These are phyloP conservation scores for Rhizopus sp. DNA, from an alignment of 371 early-diverging fungal species.

Conservation along the genomic window DNA sequence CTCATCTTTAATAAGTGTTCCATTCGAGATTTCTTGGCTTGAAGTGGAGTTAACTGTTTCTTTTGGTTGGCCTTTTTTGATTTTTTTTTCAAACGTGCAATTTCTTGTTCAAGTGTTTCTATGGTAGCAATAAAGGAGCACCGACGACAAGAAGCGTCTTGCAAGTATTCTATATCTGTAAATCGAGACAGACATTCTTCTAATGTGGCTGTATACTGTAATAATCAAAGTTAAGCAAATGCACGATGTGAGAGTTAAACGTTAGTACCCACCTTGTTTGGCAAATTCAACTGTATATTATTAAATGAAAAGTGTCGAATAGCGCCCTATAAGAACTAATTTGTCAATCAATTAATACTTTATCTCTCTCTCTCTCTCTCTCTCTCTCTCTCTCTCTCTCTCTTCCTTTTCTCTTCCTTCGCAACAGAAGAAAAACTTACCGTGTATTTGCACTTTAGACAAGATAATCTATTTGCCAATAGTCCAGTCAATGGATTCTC, in stretches of 20 bases:
- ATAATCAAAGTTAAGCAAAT: neutral
- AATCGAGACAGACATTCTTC: slow-evolving; percentile 67
- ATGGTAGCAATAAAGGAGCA: slow-evolving; percentile 66
- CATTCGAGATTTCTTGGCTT: slow-evolving; percentile 10
- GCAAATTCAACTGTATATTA: slow-evolving; percentile 68
- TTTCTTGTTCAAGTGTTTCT: slow-evolving; percentile 27
- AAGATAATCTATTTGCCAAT: slow-evolving; percentile 64
- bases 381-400: neutral
- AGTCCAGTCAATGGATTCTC: slow-evolving; percentile 65
- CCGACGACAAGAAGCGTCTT: slow-evolving; percentile 73
- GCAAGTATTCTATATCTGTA: slow-evolving; percentile 67
- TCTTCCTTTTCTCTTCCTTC: neutral
- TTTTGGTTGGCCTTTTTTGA: slow-evolving; percentile 29
- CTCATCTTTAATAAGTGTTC: slow-evolving; percentile 11
- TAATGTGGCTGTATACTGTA: slow-evolving; percentile 51
- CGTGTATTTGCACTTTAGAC: slow-evolving; percentile 68
- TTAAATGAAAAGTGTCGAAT: slow-evolving; percentile 77
- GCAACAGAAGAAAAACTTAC: slow-evolving; percentile 28
- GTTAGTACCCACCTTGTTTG: slow-evolving; percentile 43
- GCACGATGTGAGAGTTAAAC: too few relatives aligned
- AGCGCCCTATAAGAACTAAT: slow-evolving; percentile 47
- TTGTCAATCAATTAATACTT: too few relatives aligned
- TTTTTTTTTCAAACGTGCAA: slow-evolving; percentile 41
- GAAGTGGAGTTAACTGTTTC: slow-evolving; percentile 22
- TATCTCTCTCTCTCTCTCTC: too few relatives aligned